These are phyloP conservation scores for Stereocaulon alpinum DNA, from an alignment of 495 filamentous ascomycete genomes.

Conservation along the genomic window DNA sequence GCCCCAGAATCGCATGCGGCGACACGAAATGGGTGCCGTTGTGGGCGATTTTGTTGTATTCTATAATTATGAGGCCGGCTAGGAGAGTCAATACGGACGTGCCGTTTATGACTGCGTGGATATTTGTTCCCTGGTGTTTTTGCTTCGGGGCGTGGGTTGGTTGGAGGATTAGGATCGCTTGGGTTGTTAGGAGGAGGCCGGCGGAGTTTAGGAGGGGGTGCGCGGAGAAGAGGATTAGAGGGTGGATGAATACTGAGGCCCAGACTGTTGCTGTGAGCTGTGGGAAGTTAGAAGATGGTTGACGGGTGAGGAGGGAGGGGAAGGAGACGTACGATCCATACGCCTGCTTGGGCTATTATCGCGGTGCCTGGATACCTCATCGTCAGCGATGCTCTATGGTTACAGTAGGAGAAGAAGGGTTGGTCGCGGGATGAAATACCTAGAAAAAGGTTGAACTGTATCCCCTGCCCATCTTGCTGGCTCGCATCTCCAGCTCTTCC, in stretches of 20 bases:
- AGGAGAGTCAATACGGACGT: conserved; percentile 51
- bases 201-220: conserved; percentile 80
- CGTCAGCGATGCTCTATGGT: neutral
- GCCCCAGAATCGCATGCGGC: conserved; percentile 67
- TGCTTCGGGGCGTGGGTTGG: conserved; percentile 68
- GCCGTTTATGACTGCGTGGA: conserved; percentile 57
- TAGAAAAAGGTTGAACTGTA: conserved; percentile 63
- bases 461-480: conserved; percentile 50
- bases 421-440: conserved; percentile 40
- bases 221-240: conserved; percentile 63
- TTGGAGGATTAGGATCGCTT: conserved; percentile 78
- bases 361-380: conserved; percentile 47
- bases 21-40: conserved; percentile 59
- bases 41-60: conserved; percentile 64
- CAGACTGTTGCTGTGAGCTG: conserved; percentile 65
- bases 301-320: neutral
- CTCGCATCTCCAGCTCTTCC: conserved; percentile 61
- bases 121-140: conserved; percentile 59
- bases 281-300: conserved; percentile 7
- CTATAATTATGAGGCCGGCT: conserved; percentile 64
- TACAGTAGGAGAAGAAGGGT: neutral
- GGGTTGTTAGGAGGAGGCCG: conserved; percentile 60
- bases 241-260: conserved; percentile 57
- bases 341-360: conserved; percentile 54
- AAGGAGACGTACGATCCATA: conserved; percentile 52